Conservation (phyloP, 2,329 filamentous ascomycete species). For the Pseudocercospora cruenta region DNA sequence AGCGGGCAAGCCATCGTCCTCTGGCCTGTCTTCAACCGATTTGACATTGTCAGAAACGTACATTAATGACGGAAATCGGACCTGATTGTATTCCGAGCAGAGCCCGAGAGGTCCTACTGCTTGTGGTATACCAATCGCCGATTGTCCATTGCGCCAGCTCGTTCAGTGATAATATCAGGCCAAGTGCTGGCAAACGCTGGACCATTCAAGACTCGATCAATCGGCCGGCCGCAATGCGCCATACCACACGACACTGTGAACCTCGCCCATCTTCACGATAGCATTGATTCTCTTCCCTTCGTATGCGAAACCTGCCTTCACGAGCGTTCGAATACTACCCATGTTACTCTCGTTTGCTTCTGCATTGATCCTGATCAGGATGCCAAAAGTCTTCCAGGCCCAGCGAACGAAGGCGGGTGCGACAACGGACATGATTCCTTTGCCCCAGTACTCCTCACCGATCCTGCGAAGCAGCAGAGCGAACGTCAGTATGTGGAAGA, state of each 20-base stretch:
- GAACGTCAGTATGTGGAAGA: not conserved
- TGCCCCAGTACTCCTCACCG: slow-evolving; percentile 41
- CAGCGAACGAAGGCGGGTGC: slow-evolving; percentile 42
- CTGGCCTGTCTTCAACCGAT: not conserved
- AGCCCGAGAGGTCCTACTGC: no score
- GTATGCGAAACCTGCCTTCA: slow-evolving; percentile 43
- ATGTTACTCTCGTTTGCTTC: slow-evolving; percentile 39
- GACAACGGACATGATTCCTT: slow-evolving; percentile 36
- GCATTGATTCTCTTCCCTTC: slow-evolving; percentile 44
- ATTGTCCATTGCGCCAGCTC: no score
- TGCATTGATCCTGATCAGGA: slow-evolving; percentile 38
- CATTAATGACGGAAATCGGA: no score
- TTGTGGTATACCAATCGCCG: no score
- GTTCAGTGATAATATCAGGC: no score
- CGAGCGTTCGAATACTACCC: slow-evolving; percentile 42
- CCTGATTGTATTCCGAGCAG: no score
- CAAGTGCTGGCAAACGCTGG: not conserved
- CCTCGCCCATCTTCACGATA: slow-evolving; percentile 41
- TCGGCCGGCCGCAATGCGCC: slow-evolving; percentile 38
- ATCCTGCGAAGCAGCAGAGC: not conserved
- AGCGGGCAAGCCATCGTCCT: not conserved
- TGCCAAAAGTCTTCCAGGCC: slow-evolving; percentile 39
- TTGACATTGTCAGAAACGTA: not conserved
- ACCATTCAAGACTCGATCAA: not conserved
- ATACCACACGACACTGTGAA: slow-evolving; percentile 40